Conservation (phyloP, 345 rosid species). For the Hibiscus mutabilis region DNA sequence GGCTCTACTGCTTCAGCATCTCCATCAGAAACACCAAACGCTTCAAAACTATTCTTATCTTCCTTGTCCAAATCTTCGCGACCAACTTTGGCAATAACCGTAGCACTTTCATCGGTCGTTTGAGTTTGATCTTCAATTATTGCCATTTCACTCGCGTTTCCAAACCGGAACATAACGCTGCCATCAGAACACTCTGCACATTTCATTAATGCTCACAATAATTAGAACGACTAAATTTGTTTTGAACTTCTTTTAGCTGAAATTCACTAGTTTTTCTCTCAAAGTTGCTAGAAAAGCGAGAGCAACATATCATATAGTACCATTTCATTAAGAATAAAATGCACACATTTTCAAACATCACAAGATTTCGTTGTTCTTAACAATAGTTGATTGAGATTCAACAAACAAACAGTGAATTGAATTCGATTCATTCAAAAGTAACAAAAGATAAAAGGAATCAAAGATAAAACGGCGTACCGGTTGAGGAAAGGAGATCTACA, state of each 20-base stretch:
- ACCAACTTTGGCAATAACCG: conserved; percentile 16
- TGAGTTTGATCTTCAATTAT: conserved; percentile 20
- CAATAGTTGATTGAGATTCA: not conserved
- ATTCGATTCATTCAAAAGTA: not conserved
- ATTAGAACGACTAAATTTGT: not conserved
- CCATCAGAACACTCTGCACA: conserved; percentile 53
- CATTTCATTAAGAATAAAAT: not conserved
- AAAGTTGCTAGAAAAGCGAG: not conserved
- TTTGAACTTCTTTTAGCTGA: not conserved
- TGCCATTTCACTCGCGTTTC: conserved; percentile 34
- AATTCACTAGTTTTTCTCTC: not conserved
- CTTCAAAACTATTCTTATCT: conserved; percentile 2
- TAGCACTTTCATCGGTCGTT: not conserved
- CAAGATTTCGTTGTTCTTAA: not conserved
- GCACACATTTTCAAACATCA: not conserved
- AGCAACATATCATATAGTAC: not conserved
- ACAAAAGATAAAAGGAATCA: not conserved
- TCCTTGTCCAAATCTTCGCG: conserved; percentile 14
- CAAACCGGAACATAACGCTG: conserved; percentile 52
- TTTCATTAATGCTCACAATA: not conserved
- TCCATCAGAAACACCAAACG: conserved; percentile 7
- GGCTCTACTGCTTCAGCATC: conserved; percentile 7
- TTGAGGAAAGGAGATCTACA: conserved; percentile 28
- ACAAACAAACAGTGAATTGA: not conserved
- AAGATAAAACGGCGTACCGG: conserved; percentile 27